A percentile compares a stretch with the other conserved stretches of the same genome.
Evolutionary conservation across 176 grass and related monocot genomes (phyloP).

Genomic region (Saccharum officinarum): DNA sequence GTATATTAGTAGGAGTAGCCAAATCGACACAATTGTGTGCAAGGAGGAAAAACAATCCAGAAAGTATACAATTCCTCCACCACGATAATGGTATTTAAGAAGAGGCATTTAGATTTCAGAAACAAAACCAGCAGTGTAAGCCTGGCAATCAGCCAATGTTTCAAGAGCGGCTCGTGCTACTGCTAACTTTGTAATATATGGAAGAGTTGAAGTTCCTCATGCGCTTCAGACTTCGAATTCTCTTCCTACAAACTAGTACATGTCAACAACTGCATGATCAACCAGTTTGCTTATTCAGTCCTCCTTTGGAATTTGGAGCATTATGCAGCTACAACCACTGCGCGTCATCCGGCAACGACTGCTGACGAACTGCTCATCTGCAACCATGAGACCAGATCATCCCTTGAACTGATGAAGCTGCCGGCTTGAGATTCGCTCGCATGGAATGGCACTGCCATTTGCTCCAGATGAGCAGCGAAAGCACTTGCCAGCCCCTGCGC

Average conservation of each 20-base stretch:
- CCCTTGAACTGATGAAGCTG: constrained; percentile 68
- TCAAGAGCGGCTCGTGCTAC: not conserved
- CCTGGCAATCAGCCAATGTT: not conserved
- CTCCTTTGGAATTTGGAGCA: not conserved
- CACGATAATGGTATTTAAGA: not conserved
- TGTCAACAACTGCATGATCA: not conserved
- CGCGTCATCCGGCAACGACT: not conserved
- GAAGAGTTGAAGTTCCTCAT: not conserved
- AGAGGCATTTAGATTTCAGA: constrained; percentile 2
- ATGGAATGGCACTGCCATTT: constrained; percentile 50
- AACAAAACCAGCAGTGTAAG: not conserved
- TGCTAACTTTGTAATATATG: not conserved
- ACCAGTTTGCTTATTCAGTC: not conserved
- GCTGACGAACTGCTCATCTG: constrained; percentile 23
- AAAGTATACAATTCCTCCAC: not conserved
- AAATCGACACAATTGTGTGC: not conserved
- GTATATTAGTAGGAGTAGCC: not conserved
- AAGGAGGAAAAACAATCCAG: not conserved
- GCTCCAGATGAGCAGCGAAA: constrained; percentile 41
- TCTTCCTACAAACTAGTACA: not conserved
- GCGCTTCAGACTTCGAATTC: not conserved
- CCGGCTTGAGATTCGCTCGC: constrained; percentile 50
- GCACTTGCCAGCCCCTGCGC: constrained; percentile 61
- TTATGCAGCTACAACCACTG: not conserved
- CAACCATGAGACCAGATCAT: constrained; percentile 67